Conservation (phyloP, 495 filamentous ascomycete species). For the Neurospora sublineolata region DNA sequence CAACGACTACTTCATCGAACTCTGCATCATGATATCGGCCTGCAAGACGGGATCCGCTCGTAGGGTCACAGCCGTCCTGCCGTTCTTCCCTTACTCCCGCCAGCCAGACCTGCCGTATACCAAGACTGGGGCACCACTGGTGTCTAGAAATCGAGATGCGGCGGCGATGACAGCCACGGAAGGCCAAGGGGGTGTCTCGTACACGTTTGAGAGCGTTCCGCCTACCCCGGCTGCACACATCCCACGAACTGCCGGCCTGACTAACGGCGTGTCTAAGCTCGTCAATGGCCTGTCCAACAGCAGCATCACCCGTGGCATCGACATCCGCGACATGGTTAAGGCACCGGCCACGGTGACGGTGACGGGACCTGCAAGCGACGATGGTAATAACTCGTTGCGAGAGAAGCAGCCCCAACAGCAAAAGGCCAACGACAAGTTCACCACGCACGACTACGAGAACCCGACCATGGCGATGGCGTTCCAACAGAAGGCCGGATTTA, state of each 20-base stretch:
- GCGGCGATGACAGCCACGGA: slow-evolving; percentile 44
- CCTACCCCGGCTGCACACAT: slow-evolving; percentile 66
- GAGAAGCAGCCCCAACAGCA: slow-evolving; percentile 23
- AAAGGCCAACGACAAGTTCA: slow-evolving; percentile 30
- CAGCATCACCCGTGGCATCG: slow-evolving; percentile 15
- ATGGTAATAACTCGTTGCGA: neutral
- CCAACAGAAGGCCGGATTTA: slow-evolving; percentile 80
- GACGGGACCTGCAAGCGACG: neutral
- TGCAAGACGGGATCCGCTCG: slow-evolving; percentile 93
- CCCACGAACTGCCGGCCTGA: slow-evolving; percentile 48
- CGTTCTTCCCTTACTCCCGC: slow-evolving; percentile 89
- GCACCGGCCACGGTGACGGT: neutral
- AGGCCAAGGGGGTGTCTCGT: slow-evolving; percentile 47
- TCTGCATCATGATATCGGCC: slow-evolving; percentile 92
- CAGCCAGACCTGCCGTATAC: slow-evolving; percentile 95
- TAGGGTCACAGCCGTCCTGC: slow-evolving; percentile 84
- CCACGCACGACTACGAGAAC: slow-evolving; percentile 48
- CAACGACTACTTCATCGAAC: slow-evolving; percentile 91
- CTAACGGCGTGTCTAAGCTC: slow-evolving; percentile 52
- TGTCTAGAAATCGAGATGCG: neutral
- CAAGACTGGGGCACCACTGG: slow-evolving; percentile 76
- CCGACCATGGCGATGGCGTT: slow-evolving; percentile 48
- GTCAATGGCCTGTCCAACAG: slow-evolving; percentile 43
- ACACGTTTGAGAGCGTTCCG: slow-evolving; percentile 89
- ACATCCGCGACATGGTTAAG: neutral